A percentile compares a stretch with the other conserved stretches of the same genome.
phyloP scores from a whole-genome alignment of 345 rosid genomes.

The Populus pruinosa region DNA sequence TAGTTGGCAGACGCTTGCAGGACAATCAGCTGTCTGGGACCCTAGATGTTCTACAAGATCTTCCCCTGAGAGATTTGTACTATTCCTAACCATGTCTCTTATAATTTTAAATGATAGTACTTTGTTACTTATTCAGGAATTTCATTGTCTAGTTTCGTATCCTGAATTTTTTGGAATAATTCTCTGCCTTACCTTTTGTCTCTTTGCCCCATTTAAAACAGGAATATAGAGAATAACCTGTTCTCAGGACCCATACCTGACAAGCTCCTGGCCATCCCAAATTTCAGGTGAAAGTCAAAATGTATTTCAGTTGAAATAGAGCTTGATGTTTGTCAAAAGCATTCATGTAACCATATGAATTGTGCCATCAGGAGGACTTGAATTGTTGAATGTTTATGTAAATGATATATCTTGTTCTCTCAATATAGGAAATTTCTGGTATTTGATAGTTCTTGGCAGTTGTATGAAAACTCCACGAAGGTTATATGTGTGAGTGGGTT shows the following conservation, averaged over 20 bases:
- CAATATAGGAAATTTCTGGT: neutral
- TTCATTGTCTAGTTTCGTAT: neutral
- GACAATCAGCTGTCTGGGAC: slow-evolving; percentile 82
- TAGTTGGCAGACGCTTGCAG: slow-evolving; percentile 74
- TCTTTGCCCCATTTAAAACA: slow-evolving; percentile 22
- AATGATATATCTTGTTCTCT: neutral
- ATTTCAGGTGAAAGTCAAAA: slow-evolving; percentile 49
- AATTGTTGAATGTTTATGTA: neutral
- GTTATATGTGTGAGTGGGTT: neutral
- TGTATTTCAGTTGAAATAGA: neutral
- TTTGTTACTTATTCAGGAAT: neutral
- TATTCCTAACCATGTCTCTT: slow-evolving; percentile 29
- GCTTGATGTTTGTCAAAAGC: neutral
- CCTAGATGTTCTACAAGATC: slow-evolving; percentile 78
- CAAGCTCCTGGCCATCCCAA: slow-evolving; percentile 63
- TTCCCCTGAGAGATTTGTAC: slow-evolving; percentile 82
- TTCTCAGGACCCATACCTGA: slow-evolving; percentile 89
- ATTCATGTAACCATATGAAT: neutral
- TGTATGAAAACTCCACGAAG: neutral
- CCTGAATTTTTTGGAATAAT: slow-evolving; percentile 1
- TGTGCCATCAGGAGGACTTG: neutral
- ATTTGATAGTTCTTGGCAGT: neutral
- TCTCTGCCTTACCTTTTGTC: slow-evolving; percentile 7
- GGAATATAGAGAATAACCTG: slow-evolving; percentile 88
- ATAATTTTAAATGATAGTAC: neutral